These are phyloP conservation scores for Aspergillus floridensis DNA, from an alignment of 2,329 filamentous ascomycete genomes.

Conservation along the genomic window DNA sequence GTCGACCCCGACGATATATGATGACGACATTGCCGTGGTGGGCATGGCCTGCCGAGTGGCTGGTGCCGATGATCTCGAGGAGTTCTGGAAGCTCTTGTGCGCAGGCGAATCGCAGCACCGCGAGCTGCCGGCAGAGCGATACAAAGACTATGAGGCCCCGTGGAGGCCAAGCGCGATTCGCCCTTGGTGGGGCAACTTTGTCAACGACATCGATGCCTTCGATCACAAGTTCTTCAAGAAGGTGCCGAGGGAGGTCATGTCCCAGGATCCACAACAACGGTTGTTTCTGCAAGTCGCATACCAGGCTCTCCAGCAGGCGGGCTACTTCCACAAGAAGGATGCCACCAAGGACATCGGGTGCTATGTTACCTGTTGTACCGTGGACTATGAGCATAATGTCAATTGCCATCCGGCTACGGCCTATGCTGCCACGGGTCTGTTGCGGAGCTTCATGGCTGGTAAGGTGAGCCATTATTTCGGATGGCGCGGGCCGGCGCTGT, in stretches of 20 bases:
- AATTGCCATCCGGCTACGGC: constrained; percentile 37
- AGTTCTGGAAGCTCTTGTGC: constrained; percentile 35
- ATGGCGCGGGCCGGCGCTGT: constrained; percentile 43
- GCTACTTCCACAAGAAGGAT: constrained; percentile 23
- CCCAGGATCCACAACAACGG: constrained; percentile 35
- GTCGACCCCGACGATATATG: background rate
- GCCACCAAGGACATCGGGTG: constrained; percentile 35
- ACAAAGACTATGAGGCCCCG: constrained; percentile 14
- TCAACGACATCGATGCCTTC: constrained; percentile 25
- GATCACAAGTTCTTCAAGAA: constrained; percentile 35
- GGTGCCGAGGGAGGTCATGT: constrained; percentile 25
- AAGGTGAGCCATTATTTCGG: constrained; percentile 44
- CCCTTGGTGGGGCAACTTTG: constrained; percentile 21
- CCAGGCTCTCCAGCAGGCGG: constrained; percentile 32
- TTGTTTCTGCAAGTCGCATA: constrained; percentile 32
- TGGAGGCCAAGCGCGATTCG: constrained; percentile 13
- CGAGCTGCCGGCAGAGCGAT: constrained; percentile 20
- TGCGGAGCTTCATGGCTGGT: constrained; percentile 28
- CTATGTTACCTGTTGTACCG: constrained; percentile 37
- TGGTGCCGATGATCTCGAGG: constrained; percentile 26
- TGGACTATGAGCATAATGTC: constrained; percentile 46
- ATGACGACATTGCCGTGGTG: constrained; percentile 33
- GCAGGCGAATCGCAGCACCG: constrained; percentile 22
- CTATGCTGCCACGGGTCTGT: constrained; percentile 33
- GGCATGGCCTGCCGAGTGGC: constrained; percentile 36